These are phyloP conservation scores for Rhytidhysteron rufulum DNA, from an alignment of 2,329 filamentous ascomycete genomes.

Conservation along the genomic window DNA sequence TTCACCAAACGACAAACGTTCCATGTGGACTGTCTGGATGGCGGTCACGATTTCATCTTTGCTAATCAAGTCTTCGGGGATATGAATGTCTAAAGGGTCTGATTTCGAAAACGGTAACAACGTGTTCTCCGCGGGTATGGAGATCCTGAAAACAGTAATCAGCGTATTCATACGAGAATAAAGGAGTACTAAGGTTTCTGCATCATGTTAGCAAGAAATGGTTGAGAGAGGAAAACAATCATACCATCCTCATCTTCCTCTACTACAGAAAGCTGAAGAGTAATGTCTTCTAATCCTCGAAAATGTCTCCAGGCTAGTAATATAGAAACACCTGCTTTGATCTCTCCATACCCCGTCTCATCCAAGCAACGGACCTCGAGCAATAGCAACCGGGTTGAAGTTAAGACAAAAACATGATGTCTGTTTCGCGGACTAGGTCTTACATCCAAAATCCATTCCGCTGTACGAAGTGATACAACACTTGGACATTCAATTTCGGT, in stretches of 20 bases:
- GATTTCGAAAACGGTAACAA: conserved; percentile 14
- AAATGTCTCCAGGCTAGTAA: conserved; percentile 53
- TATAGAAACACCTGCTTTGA: conserved; percentile 30
- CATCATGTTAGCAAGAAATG: conserved; percentile 8
- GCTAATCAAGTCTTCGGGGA: conserved; percentile 7
- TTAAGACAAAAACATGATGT: conserved; percentile 57
- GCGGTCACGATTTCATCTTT: conserved; percentile 4
- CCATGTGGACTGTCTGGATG: conserved; percentile 16
- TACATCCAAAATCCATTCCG: conserved; percentile 56
- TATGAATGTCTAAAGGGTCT: conserved; percentile 21
- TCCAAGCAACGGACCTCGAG: conserved; percentile 39
- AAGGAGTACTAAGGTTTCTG: conserved; percentile 27
- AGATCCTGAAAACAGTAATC: conserved; percentile 27
- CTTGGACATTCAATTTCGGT: conserved; percentile 18
- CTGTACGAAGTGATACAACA: conserved; percentile 20
- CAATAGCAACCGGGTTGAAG: conserved; percentile 49
- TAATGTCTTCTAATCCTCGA: conserved; percentile 50
- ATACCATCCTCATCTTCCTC: conserved; percentile 29
- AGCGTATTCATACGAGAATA: conserved; percentile 29
- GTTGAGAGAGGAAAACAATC: background rate
- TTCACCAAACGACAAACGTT: conserved; percentile 15
- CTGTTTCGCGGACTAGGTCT: conserved; percentile 45
- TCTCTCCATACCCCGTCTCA: conserved; percentile 13
- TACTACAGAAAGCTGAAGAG: conserved; percentile 38
- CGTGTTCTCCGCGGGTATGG: conserved; percentile 5